These are phyloP conservation scores for Malus sieversii DNA, from an alignment of 306 rosid species.

Conservation along the genomic window DNA sequence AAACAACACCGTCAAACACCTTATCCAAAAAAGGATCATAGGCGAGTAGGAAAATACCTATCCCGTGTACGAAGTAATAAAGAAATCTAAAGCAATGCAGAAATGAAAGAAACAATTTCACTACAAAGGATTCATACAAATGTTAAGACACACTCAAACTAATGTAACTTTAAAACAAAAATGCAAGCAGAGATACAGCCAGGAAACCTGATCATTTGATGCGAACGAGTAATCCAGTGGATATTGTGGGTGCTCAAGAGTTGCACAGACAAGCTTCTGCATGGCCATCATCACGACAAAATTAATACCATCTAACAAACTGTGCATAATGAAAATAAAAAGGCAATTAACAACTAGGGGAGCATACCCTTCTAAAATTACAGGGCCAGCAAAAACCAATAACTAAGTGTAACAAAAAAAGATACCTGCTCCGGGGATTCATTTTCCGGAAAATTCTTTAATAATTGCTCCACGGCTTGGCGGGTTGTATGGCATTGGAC, in stretches of 20 bases:
- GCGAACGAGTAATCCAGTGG: constrained; percentile 53
- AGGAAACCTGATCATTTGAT: constrained; percentile 54
- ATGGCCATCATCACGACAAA: constrained; percentile 25
- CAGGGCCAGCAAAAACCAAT: constrained; percentile 3
- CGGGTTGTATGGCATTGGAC: constrained; percentile 47
- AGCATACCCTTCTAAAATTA: neutral
- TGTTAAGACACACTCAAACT: neutral
- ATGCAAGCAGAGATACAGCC: neutral
- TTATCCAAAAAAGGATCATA: neutral
- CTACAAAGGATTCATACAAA: neutral
- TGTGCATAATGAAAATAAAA: neutral
- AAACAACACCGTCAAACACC: neutral
- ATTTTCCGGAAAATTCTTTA: constrained; percentile 26
- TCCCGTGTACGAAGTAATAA: neutral
- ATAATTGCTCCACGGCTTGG: constrained; percentile 23
- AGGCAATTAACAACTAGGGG: neutral
- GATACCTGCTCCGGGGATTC: constrained; percentile 65
- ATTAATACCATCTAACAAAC: neutral
- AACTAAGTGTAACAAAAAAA: neutral
- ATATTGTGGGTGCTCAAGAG: constrained; percentile 71
- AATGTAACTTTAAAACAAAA: constrained; percentile 3
- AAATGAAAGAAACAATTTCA: neutral
- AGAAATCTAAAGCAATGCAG: neutral
- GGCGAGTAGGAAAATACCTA: neutral
- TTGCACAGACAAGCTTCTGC: constrained; percentile 68